A percentile compares a stretch with the other conserved stretches of the same genome.
Evolutionary conservation across 768 basidiomycete genomes (phyloP).

Genomic region (Suillus luteus): DNA sequence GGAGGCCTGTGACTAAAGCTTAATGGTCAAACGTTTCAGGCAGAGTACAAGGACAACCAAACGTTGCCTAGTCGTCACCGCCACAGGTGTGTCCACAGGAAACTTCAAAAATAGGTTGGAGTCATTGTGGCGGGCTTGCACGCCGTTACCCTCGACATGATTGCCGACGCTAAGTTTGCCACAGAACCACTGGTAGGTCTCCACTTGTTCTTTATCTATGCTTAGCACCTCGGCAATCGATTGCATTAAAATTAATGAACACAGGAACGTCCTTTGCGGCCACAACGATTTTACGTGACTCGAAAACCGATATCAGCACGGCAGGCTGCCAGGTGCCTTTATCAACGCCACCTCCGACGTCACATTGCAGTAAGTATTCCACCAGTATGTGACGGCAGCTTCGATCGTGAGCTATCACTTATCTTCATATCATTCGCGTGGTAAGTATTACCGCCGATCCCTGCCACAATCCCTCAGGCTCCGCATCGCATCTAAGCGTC

Average conservation of each 20-base stretch:
- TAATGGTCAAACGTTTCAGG: not conserved
- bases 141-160: not conserved
- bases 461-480: not conserved
- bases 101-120: not conserved
- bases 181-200: not conserved
- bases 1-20: not conserved
- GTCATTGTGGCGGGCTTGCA: not conserved
- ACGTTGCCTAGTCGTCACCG: not conserved
- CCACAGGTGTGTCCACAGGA: not conserved
- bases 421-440: not conserved
- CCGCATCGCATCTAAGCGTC: not conserved
- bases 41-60: not conserved
- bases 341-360: not conserved
- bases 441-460: not conserved
- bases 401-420: not conserved
- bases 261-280: not conserved
- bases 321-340: not conserved
- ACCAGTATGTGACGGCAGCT: not conserved
- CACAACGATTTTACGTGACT: not conserved
- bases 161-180: not conserved
- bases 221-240: not conserved
- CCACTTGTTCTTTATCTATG: not conserved
- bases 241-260: not conserved
- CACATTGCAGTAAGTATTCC: not conserved
- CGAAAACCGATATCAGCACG: not conserved